Base-by-base conservation (phyloP, 345 rosid genomes). In the Clausena lansium region DNA sequence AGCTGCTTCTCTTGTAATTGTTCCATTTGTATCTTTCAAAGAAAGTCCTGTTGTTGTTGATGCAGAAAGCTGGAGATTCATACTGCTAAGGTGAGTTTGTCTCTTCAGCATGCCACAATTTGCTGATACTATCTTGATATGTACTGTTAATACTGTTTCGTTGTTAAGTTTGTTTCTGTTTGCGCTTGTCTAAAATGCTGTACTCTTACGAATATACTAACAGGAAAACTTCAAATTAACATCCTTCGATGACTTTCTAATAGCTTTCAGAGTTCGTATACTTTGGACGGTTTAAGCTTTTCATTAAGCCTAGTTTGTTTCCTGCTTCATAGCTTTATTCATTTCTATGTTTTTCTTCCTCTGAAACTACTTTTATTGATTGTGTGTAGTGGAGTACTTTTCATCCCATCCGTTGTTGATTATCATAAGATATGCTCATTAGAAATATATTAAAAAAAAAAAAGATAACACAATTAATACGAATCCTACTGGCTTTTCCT, bases 1-100 rank as follows among this genome's bases (percentile, higher is more conserved):
- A 84, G 95, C 93, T 58, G 91, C 98, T 77, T 91, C 96, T 77
- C 87, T 84, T 63, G 93, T 93, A 83, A 87, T 85, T 72, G 84
- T 93, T 81, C 89, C 94, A 57, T 83, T 74, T 33, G 85, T 90
- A 66, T 91, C 94, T 68, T 89, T 92, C 83, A 89, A 88, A 81
- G 81, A 67, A 81, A 82, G 83, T 83, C 97, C 92, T 19, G 75
- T 94, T 19, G 75, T 94, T 28, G 79, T 94, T 27, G 97, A 94
- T 83, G 86, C 87, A 24, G 86, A 83, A 80, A 81, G 67, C 74
- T 90, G 87, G 87, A 82, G 36, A 68, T 77, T 82, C 87, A 87
- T 82, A 81, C 79, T 32, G 94, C 94, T 67, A 88, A 91, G 95
- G 98, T 90, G 77, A 74, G 83, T 39, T 74, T 55, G 19, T 58